Evolutionary conservation across 2,329 filamentous ascomycete species (phyloP).

Genomic region (Aspergillus niger): DNA sequence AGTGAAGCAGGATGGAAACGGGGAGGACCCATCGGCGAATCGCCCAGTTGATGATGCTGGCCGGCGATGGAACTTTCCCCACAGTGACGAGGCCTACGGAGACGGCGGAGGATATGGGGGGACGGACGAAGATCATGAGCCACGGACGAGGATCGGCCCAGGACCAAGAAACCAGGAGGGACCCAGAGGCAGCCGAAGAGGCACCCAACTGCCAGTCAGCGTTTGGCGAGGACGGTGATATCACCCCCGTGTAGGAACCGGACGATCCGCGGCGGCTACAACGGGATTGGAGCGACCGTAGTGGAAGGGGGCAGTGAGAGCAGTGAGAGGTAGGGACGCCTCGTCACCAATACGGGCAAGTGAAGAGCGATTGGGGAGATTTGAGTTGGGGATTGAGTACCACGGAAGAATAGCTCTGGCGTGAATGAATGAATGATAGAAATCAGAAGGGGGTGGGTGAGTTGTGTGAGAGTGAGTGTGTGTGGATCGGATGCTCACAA

Average conservation of each 20-base stretch:
- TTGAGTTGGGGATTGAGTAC: not conserved
- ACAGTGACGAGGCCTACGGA: conserved; percentile 29
- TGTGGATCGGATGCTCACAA: not conserved
- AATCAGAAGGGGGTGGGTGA: not conserved
- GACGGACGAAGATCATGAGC: conserved; percentile 23
- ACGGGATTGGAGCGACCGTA: not conserved
- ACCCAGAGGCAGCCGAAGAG: not conserved
- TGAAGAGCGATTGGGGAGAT: not conserved
- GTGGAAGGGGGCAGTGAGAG: not conserved
- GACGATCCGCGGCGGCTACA: conserved; percentile 8
- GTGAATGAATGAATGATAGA: not conserved
- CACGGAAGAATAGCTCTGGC: not conserved
- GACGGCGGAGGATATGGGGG: conserved; percentile 23
- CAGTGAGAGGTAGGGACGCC: not conserved
- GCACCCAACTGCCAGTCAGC: not conserved
- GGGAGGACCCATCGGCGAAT: conserved; percentile 17
- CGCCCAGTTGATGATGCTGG: conserved; percentile 7
- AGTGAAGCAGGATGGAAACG: conserved; percentile 14
- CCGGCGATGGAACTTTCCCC: conserved; percentile 21
- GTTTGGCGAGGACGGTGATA: not conserved
- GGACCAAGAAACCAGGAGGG: conserved; percentile 3
- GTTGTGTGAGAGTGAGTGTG: no score
- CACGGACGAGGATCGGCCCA: conserved; percentile 10
- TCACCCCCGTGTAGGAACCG: conserved; percentile 7
- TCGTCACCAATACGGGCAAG: not conserved